Percentiles rank a stretch among this genome's conserved stretches.
phyloP scores from a whole-genome alignment of 306 rosid species.

The Cucumis hystrix region DNA sequence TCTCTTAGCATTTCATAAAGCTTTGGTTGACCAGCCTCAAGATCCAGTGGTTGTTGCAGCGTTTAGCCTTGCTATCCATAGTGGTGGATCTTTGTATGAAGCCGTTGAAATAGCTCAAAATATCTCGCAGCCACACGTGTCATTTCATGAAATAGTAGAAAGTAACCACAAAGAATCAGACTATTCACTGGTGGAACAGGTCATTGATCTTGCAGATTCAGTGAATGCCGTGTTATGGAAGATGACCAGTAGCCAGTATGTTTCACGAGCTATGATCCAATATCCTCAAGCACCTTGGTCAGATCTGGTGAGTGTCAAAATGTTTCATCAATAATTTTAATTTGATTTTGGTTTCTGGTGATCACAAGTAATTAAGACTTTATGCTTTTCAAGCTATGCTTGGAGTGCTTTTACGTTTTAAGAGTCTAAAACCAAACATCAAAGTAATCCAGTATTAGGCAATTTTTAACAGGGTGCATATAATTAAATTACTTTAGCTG shows the following conservation, averaged over 20 bases:
- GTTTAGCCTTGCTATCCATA: slow-evolving; percentile 23
- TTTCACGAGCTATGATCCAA: slow-evolving; percentile 27
- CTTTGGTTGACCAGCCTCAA: slow-evolving; percentile 26
- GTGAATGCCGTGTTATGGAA: slow-evolving; percentile 12
- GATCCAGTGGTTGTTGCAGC: slow-evolving; percentile 30
- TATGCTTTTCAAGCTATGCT: background rate
- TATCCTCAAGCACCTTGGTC: slow-evolving; percentile 29
- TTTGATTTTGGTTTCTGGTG: background rate
- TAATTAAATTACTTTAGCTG: background rate
- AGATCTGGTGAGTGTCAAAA: slow-evolving; percentile 19
- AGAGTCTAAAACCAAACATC: background rate
- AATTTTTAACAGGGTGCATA: background rate
- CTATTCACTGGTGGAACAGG: slow-evolving; percentile 9
- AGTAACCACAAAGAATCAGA: slow-evolving; percentile 7
- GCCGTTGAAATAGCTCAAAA: slow-evolving; percentile 14
- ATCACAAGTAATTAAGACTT: background rate
- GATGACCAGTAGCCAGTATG: slow-evolving; percentile 23
- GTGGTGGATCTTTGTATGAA: slow-evolving; percentile 21
- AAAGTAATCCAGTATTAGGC: background rate
- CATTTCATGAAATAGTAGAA: slow-evolving; percentile 19
- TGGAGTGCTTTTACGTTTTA: background rate
- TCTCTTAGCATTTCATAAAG: slow-evolving; percentile 31
- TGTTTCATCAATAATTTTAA: background rate
- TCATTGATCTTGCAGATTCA: slow-evolving; percentile 21
- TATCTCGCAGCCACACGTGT: slow-evolving; percentile 14